Evolutionary conservation across 2,329 filamentous ascomycete species (phyloP).

Genomic region (Parastagonospora nodorum): DNA sequence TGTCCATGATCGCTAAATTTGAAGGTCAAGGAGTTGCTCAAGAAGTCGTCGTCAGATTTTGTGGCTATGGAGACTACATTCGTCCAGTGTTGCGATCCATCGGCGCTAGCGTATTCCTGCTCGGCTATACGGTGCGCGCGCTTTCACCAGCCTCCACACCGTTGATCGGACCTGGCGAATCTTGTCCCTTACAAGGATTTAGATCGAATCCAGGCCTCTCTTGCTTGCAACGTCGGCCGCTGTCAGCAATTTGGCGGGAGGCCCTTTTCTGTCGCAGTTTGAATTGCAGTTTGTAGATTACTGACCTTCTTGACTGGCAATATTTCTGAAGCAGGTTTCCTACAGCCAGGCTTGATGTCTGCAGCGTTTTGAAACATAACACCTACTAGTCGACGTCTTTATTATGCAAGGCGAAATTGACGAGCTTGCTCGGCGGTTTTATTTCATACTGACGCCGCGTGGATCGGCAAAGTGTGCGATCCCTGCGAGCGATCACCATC

Average conservation of each 20-base stretch:
- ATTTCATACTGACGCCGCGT: too few species aligned
- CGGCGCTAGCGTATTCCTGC: constrained; percentile 21
- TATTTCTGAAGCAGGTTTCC: too few species aligned
- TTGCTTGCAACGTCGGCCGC: too few species aligned
- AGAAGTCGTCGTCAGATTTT: constrained; percentile 31
- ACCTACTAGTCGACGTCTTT: too few species aligned
- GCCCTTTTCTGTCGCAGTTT: neutral
- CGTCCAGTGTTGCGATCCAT: constrained; percentile 30
- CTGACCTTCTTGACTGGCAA: too few species aligned
- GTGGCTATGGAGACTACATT: constrained; percentile 32
- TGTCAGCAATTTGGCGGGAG: too few species aligned
- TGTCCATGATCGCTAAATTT: constrained; percentile 1
- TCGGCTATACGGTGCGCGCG: constrained; percentile 19
- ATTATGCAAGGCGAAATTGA: too few species aligned
- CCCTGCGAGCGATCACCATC: too few species aligned
- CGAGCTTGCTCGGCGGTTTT: too few species aligned
- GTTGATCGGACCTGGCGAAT: neutral
- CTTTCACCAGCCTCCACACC: constrained; percentile 5
- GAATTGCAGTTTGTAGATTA: neutral
- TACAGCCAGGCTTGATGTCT: too few species aligned
- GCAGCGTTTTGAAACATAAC: too few species aligned
- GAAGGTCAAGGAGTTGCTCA: constrained; percentile 7
- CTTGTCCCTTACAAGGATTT: constrained; percentile 8
- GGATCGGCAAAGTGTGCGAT: too few species aligned
- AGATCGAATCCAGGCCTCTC: constrained; percentile 12